Evolutionary conservation across 768 basidiomycete genomes (phyloP).

Genomic region (Leccinellum luteum): DNA sequence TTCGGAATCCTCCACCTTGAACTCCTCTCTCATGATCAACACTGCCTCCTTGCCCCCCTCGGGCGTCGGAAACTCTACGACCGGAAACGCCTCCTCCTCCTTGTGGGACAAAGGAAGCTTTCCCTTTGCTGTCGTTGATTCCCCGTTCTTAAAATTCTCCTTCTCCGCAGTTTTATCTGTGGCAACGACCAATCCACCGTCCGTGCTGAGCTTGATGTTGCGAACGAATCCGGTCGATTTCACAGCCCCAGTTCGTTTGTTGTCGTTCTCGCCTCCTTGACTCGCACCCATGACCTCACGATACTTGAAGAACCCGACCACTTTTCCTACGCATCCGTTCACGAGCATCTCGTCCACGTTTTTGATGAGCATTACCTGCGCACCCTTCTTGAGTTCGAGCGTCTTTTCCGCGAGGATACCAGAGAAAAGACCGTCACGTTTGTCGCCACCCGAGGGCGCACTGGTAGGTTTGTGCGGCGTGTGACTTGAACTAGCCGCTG

Average conservation of each 20-base stretch:
- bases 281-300: constrained; percentile 16
- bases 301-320: constrained; percentile 50
- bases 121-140: constrained; percentile 12
- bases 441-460: constrained; percentile 23
- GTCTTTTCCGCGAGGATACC: constrained; percentile 59
- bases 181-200: not conserved
- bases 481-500: not conserved
- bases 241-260: constrained; percentile 16
- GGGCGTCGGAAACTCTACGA: constrained; percentile 46
- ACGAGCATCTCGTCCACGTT: constrained; percentile 62
- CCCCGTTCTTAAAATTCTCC: not conserved
- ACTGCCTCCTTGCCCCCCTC: constrained; percentile 43
- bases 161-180: not conserved
- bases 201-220: constrained; percentile 22
- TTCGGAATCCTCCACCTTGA: constrained; percentile 51
- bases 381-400: constrained; percentile 56
- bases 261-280: constrained; percentile 22
- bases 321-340: constrained; percentile 64
- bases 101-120: constrained; percentile 32
- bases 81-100: constrained; percentile 44
- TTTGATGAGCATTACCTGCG: constrained; percentile 72
- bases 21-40: constrained; percentile 51
- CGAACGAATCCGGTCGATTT: constrained; percentile 36
- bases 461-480: constrained; percentile 33
- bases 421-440: constrained; percentile 52